Evolutionary conservation across 768 basidiomycete species (phyloP).

Genomic region (Phaffia tasmanica): DNA sequence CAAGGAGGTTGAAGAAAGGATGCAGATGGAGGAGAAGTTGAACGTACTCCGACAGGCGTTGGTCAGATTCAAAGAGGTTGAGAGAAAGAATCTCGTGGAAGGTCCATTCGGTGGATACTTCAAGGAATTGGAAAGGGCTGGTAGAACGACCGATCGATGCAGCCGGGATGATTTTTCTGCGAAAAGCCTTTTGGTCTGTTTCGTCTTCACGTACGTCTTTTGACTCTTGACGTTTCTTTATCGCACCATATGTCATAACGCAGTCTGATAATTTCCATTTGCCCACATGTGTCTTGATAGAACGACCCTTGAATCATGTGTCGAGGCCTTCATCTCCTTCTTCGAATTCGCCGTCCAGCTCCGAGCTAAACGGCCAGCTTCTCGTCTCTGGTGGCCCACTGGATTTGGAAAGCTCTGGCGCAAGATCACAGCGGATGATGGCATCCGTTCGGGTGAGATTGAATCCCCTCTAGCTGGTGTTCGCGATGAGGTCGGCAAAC

Average conservation of each 20-base stretch:
- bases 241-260: not conserved
- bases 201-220: conserved; percentile 41
- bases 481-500: not conserved
- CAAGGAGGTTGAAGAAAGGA: not conserved
- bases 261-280: not conserved
- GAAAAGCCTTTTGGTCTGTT: conserved; percentile 44
- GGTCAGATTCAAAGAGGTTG: conserved; percentile 28
- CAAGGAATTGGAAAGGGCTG: conserved; percentile 26
- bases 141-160: not conserved
- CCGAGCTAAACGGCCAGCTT: conserved; percentile 38
- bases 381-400: conserved; percentile 47
- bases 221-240: not conserved
- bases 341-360: conserved; percentile 40
- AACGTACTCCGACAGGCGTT: conserved; percentile 27
- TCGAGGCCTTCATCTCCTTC: conserved; percentile 39
- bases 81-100: conserved; percentile 40
- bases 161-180: conserved; percentile 27
- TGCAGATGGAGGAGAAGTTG: conserved; percentile 28
- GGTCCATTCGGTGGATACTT: conserved; percentile 43
- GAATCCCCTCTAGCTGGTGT: not conserved
- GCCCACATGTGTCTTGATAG: not conserved
- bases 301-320: conserved; percentile 31
- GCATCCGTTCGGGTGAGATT: conserved; percentile 13
- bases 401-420: conserved; percentile 39
- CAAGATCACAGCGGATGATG: conserved; percentile 25